Evolutionary conservation across 2,329 filamentous ascomycete genomes (phyloP).

Genomic region (Penicillium sp.): DNA sequence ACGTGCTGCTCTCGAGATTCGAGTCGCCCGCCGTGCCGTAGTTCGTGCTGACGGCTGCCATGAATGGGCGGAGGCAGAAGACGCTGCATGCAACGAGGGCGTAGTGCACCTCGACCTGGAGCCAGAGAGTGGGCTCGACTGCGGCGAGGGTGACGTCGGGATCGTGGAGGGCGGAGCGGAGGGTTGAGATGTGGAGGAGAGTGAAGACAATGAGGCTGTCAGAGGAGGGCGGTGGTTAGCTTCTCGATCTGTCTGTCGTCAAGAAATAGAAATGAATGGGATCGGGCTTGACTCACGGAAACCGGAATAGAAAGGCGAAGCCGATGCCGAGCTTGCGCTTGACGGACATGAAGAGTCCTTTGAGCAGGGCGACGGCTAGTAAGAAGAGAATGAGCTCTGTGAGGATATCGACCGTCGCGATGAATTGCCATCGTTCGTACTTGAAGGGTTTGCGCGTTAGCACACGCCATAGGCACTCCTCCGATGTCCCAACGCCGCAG

Average conservation of each 20-base stretch:
- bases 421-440: conserved; percentile 36
- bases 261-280: no score
- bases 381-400: conserved; percentile 36
- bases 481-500: no score
- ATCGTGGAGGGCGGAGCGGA: conserved; percentile 29
- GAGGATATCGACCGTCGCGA: conserved; percentile 35
- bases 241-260: background rate
- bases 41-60: conserved; percentile 37
- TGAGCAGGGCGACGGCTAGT: conserved; percentile 30
- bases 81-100: conserved; percentile 38
- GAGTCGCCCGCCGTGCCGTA: conserved; percentile 36
- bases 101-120: conserved; percentile 37
- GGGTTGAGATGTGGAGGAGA: conserved; percentile 36
- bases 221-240: conserved; percentile 4
- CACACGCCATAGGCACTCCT: no score
- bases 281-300: conserved; percentile 33
- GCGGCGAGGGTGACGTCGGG: conserved; percentile 37
- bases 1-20: conserved; percentile 26
- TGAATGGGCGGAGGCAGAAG: conserved; percentile 38
- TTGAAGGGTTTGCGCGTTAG: conserved; percentile 7
- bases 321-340: conserved; percentile 33
- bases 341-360: conserved; percentile 34
- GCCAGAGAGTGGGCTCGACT: conserved; percentile 36
- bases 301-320: conserved; percentile 35
- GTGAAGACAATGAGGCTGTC: conserved; percentile 38